Conservation (phyloP, 2,329 filamentous ascomycete genomes). For the Calonectria pteridis region DNA sequence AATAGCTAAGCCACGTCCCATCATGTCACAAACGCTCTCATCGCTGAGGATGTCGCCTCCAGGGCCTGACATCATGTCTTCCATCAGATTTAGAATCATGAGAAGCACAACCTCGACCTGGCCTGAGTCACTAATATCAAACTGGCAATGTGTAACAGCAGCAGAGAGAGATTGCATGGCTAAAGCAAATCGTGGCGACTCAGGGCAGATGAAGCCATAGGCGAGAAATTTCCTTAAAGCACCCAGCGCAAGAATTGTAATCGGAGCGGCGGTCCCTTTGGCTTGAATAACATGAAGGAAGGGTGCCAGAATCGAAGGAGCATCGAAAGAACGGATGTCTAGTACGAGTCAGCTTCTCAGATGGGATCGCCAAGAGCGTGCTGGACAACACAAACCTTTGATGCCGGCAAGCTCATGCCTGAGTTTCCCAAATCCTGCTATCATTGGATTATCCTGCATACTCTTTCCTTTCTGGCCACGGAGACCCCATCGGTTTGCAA, state of each 20-base stretch:
- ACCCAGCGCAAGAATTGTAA: constrained; percentile 93
- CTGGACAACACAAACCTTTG: constrained; percentile 68
- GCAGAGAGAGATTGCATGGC: constrained; percentile 96
- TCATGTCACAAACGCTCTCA: constrained; percentile 99
- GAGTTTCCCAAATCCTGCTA: constrained; percentile 92
- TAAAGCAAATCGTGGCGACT: constrained; percentile 87
- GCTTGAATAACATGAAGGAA: constrained; percentile 97
- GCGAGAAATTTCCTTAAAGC: constrained; percentile 97
- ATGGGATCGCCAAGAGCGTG: not conserved
- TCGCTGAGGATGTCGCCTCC: constrained; percentile 95
- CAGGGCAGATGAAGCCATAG: constrained; percentile 88
- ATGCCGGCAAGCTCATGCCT: constrained; percentile 88
- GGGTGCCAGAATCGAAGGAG: constrained; percentile 87
- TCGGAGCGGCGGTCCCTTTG: constrained; percentile 94
- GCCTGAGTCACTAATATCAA: constrained; percentile 94
- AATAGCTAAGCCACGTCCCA: constrained; percentile 97
- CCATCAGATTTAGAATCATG: constrained; percentile 96
- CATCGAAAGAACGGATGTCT: constrained; percentile 92
- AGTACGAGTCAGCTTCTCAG: constrained; percentile 32
- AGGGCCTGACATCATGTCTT: constrained; percentile 95
- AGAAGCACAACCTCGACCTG: constrained; percentile 96
- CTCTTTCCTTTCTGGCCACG: constrained; percentile 96
- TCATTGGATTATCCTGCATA: constrained; percentile 96
- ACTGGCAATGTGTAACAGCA: constrained; percentile 96
- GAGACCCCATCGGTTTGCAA: constrained; percentile 91